A percentile compares a stretch with the other conserved stretches of the same genome.
phyloP scores from a whole-genome alignment of 495 filamentous ascomycete genomes.

The Xylaria curta region DNA sequence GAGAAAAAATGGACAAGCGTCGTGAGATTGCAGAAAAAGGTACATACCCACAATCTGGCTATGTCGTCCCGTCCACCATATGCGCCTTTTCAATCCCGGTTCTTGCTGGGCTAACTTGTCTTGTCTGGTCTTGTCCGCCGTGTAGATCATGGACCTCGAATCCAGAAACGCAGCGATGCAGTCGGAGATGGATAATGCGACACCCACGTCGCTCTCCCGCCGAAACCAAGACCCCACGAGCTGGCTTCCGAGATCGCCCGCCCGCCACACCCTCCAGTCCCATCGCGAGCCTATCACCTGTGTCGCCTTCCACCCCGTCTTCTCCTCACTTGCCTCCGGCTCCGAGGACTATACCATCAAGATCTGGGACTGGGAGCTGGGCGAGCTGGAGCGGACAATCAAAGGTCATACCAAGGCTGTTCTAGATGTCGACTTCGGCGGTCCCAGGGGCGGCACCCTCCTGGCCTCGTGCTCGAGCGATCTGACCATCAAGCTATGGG shows the following conservation, averaged over 20 bases:
- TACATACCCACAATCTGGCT: conserved; percentile 37
- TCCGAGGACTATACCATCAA: conserved; percentile 90
- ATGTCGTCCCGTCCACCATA: neutral
- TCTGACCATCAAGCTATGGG: conserved; percentile 95
- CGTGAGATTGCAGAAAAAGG: conserved; percentile 90
- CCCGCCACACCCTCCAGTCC: conserved; percentile 82
- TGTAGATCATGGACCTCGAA: conserved; percentile 94
- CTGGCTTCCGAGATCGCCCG: conserved; percentile 84
- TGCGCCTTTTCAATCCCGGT: conserved; percentile 8
- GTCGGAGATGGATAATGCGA: conserved; percentile 80
- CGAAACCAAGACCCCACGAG: conserved; percentile 82
- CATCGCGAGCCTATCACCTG: conserved; percentile 84
- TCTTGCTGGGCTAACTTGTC: conserved; percentile 18
- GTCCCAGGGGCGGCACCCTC: conserved; percentile 81
- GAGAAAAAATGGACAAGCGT: conserved; percentile 98
- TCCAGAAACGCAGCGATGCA: conserved; percentile 72
- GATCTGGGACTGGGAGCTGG: conserved; percentile 98
- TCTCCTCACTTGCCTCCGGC: conserved; percentile 88
- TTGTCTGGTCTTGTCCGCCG: conserved; percentile 16
- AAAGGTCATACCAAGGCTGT: conserved; percentile 95
- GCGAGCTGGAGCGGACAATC: conserved; percentile 87
- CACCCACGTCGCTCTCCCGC: conserved; percentile 79
- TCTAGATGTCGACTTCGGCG: conserved; percentile 89
- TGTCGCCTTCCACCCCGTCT: conserved; percentile 93
- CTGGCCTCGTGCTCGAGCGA: conserved; percentile 91